Evolutionary conservation across 257 asterid genomes (phyloP), one percentile per base, ranked within the genome.

Genomic region (Echium plantagineum): DNA sequence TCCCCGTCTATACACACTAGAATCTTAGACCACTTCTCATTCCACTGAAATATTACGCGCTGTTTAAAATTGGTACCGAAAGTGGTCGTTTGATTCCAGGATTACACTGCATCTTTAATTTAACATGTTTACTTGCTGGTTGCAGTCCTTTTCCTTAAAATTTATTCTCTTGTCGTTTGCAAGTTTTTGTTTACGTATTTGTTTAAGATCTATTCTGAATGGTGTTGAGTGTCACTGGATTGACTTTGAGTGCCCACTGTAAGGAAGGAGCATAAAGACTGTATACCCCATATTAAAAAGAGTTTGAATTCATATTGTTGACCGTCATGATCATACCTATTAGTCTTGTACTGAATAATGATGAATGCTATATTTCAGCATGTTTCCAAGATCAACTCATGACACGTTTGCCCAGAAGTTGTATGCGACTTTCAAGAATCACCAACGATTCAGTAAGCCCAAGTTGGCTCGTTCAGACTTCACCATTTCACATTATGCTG

Each of bases 311-410:
- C 21, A 64, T 55, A 19, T 58, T 9, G 53, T 69, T 32, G 30
- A 19, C 24, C 38, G 31, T 38, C 7, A 52, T 67, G 70, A 22
- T 60, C 58, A 53, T 63, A 65, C 52, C 68, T 55, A 42, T 49
- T 47, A 20, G 49, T 53, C 55, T 70, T 52, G 61, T 52, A 61
- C 57, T 21, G 56, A 56, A n/a, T 21, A 53, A 48, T 70, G 30
- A 51, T 62, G 57, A 52, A 21, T 26, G 54, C 59, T 69, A 21
- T 71, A 62, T 19, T 79, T 79, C 76, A 93, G 99, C 77, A 93
- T 89, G 97, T 90, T 93, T 72, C 97, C 96, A 48, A 83, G 96
- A 68, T 89, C 99, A 58, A 93, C 97, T 61, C 94, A 93, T 75
- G 97, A 89, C 31, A 86, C 96, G 58, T 93, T 93, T 84, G 90